Evolutionary conservation across 352 stramenopile species (phyloP).

Genomic region (Pythium rishiriense): DNA sequence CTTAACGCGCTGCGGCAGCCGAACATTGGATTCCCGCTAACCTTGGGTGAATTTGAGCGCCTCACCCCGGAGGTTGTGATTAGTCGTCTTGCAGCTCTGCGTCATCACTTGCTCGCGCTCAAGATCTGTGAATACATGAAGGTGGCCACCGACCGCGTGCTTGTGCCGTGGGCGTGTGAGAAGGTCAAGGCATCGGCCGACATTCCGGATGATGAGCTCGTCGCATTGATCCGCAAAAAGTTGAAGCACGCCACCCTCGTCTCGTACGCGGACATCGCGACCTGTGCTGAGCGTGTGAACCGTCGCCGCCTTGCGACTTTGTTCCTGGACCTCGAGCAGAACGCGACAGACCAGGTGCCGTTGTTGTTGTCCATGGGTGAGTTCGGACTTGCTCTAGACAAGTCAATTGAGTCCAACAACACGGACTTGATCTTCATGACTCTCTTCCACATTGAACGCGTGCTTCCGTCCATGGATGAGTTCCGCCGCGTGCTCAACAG

Average conservation of each 20-base stretch:
- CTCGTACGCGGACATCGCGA: constrained; percentile 83
- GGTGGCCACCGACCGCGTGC: constrained; percentile 84
- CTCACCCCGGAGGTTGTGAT: constrained; percentile 86
- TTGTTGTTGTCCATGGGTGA: constrained; percentile 91
- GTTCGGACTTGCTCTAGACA: constrained; percentile 88
- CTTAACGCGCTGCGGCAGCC: constrained; percentile 88
- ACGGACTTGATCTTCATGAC: constrained; percentile 90
- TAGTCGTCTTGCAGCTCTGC: constrained; percentile 79
- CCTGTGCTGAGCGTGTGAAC: constrained; percentile 77
- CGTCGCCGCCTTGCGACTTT: constrained; percentile 86
- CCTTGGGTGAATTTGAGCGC: constrained; percentile 77
- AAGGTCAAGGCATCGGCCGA: constrained; percentile 73
- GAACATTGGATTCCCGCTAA: constrained; percentile 80
- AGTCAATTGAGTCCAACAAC: constrained; percentile 88
- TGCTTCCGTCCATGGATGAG: constrained; percentile 78
- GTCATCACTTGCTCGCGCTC: constrained; percentile 88
- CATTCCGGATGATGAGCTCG: constrained; percentile 77
- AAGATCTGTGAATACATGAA: constrained; percentile 91
- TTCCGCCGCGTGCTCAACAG: constrained; percentile 75
- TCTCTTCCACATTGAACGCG: constrained; percentile 85
- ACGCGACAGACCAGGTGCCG: constrained; percentile 87
- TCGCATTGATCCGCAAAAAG: constrained; percentile 83
- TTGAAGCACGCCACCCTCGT: constrained; percentile 80
- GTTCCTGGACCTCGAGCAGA: constrained; percentile 87
- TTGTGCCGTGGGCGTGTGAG: constrained; percentile 91